Percentiles rank a stretch among this genome's conserved stretches.
Evolutionary conservation across 202 grass and related monocot species (phyloP).

Genomic region (Digitaria exilis): DNA sequence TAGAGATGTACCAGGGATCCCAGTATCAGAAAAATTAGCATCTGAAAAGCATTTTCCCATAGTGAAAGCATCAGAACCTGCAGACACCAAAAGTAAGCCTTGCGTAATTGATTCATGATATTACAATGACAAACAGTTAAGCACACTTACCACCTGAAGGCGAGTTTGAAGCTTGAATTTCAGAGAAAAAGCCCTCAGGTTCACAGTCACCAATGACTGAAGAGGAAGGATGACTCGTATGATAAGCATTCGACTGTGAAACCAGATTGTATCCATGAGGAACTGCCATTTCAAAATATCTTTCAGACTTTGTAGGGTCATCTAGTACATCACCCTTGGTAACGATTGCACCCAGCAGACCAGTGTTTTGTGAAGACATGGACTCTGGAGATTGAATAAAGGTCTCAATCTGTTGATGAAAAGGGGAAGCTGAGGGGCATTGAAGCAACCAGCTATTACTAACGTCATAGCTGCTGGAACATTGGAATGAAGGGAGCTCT

Average conservation of each 20-base stretch:
- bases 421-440: neutral
- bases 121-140: neutral
- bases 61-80: conserved; percentile 18
- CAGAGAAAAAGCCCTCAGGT: neutral
- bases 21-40: neutral
- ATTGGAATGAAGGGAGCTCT: conserved; percentile 79
- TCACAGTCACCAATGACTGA: neutral
- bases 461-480: conserved; percentile 5
- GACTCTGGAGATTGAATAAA: conserved; percentile 31
- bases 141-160: conserved; percentile 33
- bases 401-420: conserved; percentile 19
- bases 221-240: neutral
- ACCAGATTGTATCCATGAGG: neutral
- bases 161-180: conserved; percentile 17
- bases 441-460: neutral
- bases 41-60: neutral
- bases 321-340: conserved; percentile 16
- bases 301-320: neutral
- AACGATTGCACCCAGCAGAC: conserved; percentile 3
- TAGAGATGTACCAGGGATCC: neutral
- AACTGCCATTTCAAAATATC: neutral
- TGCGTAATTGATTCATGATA: neutral
- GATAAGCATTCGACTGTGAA: neutral
- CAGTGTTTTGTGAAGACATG: conserved; percentile 12
- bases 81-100: conserved; percentile 18